Percentiles rank a stretch among this genome's conserved stretches.
phyloP scores from a whole-genome alignment of 768 basidiomycete genomes.

The Megacollybia marginata region DNA sequence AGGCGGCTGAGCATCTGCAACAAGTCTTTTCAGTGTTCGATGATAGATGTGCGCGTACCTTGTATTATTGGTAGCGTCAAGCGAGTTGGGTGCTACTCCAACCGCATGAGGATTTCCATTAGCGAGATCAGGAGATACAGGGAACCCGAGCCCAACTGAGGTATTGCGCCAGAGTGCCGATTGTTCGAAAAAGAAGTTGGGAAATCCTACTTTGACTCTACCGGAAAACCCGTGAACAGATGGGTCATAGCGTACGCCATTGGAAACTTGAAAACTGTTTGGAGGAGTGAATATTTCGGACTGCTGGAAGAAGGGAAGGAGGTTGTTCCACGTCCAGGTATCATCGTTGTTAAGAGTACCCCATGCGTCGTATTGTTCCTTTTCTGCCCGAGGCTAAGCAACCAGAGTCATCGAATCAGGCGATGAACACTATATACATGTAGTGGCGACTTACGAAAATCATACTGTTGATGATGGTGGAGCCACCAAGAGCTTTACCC shows the following conservation, averaged over 20 bases:
- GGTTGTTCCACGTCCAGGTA: constrained; percentile 30
- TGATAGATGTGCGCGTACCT: constrained; percentile 15
- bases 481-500: too few relatives aligned
- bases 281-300: too few relatives aligned
- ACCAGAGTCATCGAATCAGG: too few relatives aligned
- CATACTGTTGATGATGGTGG: too few relatives aligned
- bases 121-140: constrained; percentile 16
- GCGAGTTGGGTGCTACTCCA: constrained; percentile 21
- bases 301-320: constrained; percentile 38
- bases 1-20: constrained; percentile 19
- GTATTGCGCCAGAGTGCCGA: constrained; percentile 20
- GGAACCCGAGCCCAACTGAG: constrained; percentile 13
- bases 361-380: constrained; percentile 27
- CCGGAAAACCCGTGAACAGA: constrained; percentile 20
- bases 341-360: constrained; percentile 19
- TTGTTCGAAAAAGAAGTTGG: constrained; percentile 23
- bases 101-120: constrained; percentile 20
- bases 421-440: not conserved
- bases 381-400: constrained; percentile 21
- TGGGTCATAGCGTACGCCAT: constrained; percentile 16
- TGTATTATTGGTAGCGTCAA: constrained; percentile 23
- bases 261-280: constrained; percentile 15
- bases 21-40: not conserved
- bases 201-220: constrained; percentile 23
- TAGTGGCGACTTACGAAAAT: too few relatives aligned